Base-by-base conservation (phyloP, 495 filamentous ascomycete genomes). In the Beverwykella pulmonaria region DNA sequence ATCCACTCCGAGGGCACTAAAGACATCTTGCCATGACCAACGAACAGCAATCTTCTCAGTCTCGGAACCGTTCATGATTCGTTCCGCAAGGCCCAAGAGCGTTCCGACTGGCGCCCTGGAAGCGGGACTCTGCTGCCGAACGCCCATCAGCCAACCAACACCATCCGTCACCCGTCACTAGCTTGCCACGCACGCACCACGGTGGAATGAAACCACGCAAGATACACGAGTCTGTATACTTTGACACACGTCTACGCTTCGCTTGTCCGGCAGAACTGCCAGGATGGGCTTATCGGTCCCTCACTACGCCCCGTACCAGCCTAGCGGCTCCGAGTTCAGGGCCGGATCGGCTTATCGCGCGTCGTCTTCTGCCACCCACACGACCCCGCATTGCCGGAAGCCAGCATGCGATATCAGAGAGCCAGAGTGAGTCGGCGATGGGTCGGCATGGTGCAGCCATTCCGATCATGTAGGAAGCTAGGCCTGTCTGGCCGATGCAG, bases 391-490 rank as follows among this genome's bases (percentile, higher is more conserved):
- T 22, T 2, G 39, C 30, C 57, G 57, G 41, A 60, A 60, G 57
- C 39, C 20, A 9, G 57, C 29, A 49, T 23, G 41, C 57, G 57
- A 58, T 22, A 15, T 19, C 44, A 25, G 12, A 22, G 20, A 29
- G 39, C 10, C 1, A 22, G 25, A 58, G 27, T 26, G 14, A 12
- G 41, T 25, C 57, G 57, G 57, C 39, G 7, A 25, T 23, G 57
- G 25, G 25, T 60, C 57, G 57, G 57, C 57, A 34, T 26, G 39
- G 27, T 60, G 57, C 57, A 60, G 57, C 19, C 10, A 10, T 48
- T 41, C 57, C 57, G 57, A 60, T 60, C 10, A 49, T 49, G 57
- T 30, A 60, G 57, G 55, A 32, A 60, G 57, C 57, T 60, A 49
- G 57, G 15, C 25, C 12, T 30, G 23, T 23, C 26, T 34, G 14